Evolutionary conservation across 176 grass and related monocot genomes (phyloP).

Genomic region (Pontederia paniculata): DNA sequence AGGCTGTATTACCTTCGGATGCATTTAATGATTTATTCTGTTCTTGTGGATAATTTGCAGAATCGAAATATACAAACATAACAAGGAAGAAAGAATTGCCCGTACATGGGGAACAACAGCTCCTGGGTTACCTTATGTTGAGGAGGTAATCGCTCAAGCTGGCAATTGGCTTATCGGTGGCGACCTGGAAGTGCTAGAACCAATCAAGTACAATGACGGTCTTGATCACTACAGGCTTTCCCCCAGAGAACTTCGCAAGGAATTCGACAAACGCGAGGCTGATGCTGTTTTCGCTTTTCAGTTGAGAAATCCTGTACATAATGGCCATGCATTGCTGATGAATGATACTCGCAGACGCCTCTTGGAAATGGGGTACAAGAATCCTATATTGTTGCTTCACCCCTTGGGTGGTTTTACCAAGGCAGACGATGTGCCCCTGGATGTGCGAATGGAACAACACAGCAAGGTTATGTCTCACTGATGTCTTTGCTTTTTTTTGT

Average conservation of each 20-base stretch:
- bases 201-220: slow-evolving; percentile 1
- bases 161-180: background rate
- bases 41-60: background rate
- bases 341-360: background rate
- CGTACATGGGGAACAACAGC: background rate
- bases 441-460: background rate
- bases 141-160: background rate
- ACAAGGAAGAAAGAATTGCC: background rate
- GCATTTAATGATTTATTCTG: no score
- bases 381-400: slow-evolving; percentile 2
- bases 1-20: no score
- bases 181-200: background rate
- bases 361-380: background rate
- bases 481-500: no score
- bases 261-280: background rate
- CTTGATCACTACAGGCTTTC: background rate
- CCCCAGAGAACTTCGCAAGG: background rate
- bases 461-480: background rate
- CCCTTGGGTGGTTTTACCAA: slow-evolving; percentile 5
- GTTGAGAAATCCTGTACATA: background rate
- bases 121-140: background rate
- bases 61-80: background rate
- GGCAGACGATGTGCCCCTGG: background rate
- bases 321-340: background rate
- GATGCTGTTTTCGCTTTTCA: slow-evolving; percentile 1